Base-by-base conservation (phyloP, 148 eudicot species). In the Heliamphora exappendiculata region DNA sequence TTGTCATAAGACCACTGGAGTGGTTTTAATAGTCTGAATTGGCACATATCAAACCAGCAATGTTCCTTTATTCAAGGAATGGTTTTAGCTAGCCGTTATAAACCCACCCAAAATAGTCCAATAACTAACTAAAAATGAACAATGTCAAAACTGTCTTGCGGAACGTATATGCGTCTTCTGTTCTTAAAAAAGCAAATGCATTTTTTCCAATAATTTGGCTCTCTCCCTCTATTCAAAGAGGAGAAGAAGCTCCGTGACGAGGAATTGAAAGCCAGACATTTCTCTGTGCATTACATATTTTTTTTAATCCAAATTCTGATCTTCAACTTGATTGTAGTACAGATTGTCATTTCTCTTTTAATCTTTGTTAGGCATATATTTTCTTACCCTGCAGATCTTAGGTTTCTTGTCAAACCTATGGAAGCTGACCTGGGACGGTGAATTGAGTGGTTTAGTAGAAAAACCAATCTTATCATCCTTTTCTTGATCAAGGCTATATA, bases 161-260 rank as follows among this genome's bases (percentile, higher is more conserved):
- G 49, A 47, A 2, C 17, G 26, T 26, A 22, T 55, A 39, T 70
- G 36, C 37, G 12, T 3, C 50, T n/a, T 67, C 70, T 64, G 49
- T 28, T 14, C 75, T 68, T 45, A 67, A 37, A 75, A 80, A 77
- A 79, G 24, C 26, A 16, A 47, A 50, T 11, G 22, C 64, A 14
- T 55, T 45, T 69, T 42, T 69, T 31, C 67, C 50, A 31, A 50
- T 60, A 72, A 17, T 39, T 85, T 71, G 77, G 59, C 85, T 76
- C 80, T 77, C 50, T 76, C 78, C 70, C 81, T 77, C 49, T 64
- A 71, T 60, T 41, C 64, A 53, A 29, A 69, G 66, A 33, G 66
- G 72, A 73, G 70, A 60, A 60, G 44, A 80, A 65, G 72, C 73
- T 29, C 75, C 76, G 19, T 49, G 65, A 59, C 66, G 58, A 62